A percentile compares a stretch with the other conserved stretches of the same genome.
phyloP scores from a whole-genome alignment of 1,139 yeast species.

The Saccharomyces uvarum region DNA sequence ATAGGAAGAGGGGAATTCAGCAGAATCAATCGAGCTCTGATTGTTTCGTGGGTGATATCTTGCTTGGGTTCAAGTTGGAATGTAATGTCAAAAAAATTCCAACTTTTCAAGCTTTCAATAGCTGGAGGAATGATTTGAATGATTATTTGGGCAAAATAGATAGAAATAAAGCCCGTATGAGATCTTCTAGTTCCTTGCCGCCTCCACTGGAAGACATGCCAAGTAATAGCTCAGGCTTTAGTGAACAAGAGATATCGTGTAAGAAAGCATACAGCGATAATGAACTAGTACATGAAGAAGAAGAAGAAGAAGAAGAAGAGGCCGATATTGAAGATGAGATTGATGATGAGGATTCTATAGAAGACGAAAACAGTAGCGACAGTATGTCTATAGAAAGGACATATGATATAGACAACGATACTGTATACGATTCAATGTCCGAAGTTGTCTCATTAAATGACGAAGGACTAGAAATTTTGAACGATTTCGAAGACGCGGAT shows the following conservation, averaged over 20 bases:
- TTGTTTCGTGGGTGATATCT: conserved; percentile 23
- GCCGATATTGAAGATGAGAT: conserved; percentile 6
- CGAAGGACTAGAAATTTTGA: conserved; percentile 2
- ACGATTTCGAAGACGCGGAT: conserved; percentile 1
- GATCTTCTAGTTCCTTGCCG: background rate
- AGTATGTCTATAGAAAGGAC: background rate
- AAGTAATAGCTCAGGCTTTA: background rate
- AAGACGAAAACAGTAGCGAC: conserved; percentile 4
- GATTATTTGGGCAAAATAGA: background rate
- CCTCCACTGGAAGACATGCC: background rate
- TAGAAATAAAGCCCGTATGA: background rate
- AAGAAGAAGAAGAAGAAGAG: background rate
- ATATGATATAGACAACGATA: conserved; percentile 4
- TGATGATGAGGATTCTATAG: conserved; percentile 4
- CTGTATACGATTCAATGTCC: conserved; percentile 3
- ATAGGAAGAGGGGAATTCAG: conserved; percentile 19
- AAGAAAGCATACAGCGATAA: background rate
- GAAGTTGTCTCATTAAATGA: conserved; percentile 5
- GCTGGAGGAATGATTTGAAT: conserved; percentile 17
- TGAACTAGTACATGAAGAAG: background rate
- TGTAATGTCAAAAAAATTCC: conserved; percentile 13
- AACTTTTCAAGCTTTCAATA: conserved; percentile 18
- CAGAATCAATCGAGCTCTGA: background rate
- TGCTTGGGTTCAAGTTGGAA: conserved; percentile 19
- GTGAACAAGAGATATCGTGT: background rate